phyloP scores from a whole-genome alignment of 2,329 filamentous ascomycete species.

The Arthrobotrys megalospora region DNA sequence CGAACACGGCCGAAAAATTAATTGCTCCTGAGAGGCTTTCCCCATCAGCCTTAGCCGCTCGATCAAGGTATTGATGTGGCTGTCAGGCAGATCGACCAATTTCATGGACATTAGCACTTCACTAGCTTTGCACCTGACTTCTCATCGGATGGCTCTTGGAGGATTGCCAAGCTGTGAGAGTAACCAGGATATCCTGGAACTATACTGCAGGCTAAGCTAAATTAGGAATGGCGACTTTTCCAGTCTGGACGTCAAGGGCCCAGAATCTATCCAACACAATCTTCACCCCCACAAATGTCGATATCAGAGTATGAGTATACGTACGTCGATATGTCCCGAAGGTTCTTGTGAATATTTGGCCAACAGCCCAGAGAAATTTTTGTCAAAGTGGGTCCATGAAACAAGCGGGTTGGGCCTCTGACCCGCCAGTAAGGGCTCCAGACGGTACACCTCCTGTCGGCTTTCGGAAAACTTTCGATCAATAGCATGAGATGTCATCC shows the following conservation, averaged over 20 bases:
- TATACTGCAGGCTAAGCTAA: neutral
- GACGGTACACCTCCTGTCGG: conserved; percentile 13
- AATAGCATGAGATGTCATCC: neutral
- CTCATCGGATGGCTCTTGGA: neutral
- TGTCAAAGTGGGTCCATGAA: conserved; percentile 9
- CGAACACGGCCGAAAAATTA: conserved; percentile 22
- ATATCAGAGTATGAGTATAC: neutral
- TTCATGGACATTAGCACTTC: neutral
- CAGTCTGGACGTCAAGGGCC: conserved; percentile 5
- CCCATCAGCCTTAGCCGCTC: conserved; percentile 46
- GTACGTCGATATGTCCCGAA: neutral
- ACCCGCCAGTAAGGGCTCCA: conserved; percentile 7
- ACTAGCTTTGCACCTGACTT: conserved; percentile 25
- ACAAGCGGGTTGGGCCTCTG: conserved; percentile 29
- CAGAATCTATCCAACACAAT: conserved; percentile 18
- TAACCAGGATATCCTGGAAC: conserved; percentile 3
- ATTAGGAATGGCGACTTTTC: neutral
- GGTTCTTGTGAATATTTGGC: conserved; percentile 1
- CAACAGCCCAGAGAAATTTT: neutral
- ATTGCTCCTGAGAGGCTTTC: conserved; percentile 8
- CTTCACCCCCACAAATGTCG: neutral
- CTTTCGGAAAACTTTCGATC: conserved; percentile 31
- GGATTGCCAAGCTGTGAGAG: neutral
- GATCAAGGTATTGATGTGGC: conserved; percentile 14
- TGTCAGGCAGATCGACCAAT: conserved; percentile 8